Conservation (phyloP, 208 protist genomes). For the Vickermania ingenoplastis region DNA sequence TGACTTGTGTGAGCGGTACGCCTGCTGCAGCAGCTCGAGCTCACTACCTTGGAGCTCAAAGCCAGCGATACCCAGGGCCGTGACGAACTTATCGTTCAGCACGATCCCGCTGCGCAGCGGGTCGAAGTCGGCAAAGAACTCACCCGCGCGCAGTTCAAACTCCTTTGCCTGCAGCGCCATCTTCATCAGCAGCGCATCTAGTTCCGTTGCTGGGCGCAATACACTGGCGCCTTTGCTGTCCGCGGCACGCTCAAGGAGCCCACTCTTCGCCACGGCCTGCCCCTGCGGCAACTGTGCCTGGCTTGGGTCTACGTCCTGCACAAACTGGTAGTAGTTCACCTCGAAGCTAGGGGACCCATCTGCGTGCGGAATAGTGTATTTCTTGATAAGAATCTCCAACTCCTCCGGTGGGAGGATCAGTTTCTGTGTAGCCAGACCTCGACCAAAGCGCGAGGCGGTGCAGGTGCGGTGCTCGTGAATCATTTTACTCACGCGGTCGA, state of each 20-base stretch:
- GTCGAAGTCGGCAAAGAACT: conserved; percentile 82
- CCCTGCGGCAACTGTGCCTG: conserved; percentile 11
- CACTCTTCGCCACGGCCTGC: not conserved
- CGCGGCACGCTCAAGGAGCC: conserved; percentile 3
- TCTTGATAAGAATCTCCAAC: conserved; percentile 60
- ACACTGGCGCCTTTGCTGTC: conserved; percentile 11
- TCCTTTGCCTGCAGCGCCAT: conserved; percentile 45
- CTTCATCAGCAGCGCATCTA: conserved; percentile 32
- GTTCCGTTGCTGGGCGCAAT: conserved; percentile 11
- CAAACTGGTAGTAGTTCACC: conserved; percentile 86
- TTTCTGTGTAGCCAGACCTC: conserved; percentile 73
- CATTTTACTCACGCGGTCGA: conserved; percentile 71
- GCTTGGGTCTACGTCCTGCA: conserved; percentile 68
- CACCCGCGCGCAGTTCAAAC: conserved; percentile 40
- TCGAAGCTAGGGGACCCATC: conserved; percentile 57
- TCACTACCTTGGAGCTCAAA: conserved; percentile 28
- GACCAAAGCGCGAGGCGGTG: conserved; percentile 71
- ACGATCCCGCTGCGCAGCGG: conserved; percentile 58
- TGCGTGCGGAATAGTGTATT: conserved; percentile 59
- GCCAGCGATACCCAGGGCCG: conserved; percentile 61
- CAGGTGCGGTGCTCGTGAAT: conserved; percentile 83
- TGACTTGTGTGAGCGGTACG: conserved; percentile 18
- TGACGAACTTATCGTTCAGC: conserved; percentile 36
- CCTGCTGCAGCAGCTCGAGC: conserved; percentile 26
- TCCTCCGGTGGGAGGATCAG: conserved; percentile 69